Conservation (phyloP, 1,284 basidiomycete genomes). For the Ceratobasidium sp. region DNA sequence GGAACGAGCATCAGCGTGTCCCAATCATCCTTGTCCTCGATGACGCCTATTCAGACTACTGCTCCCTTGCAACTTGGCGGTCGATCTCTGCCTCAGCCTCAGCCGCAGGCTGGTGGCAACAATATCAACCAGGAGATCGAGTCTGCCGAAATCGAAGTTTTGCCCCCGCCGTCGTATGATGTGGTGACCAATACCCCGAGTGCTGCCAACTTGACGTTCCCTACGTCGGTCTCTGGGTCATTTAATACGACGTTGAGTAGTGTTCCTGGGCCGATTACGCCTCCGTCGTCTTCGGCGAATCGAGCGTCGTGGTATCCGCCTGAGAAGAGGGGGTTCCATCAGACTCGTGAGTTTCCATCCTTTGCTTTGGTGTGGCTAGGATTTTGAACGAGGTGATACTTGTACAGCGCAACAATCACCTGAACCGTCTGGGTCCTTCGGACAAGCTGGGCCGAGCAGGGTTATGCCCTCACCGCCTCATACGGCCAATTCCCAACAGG, state of each 20-base stretch:
- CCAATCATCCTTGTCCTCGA: slow-evolving; percentile 16
- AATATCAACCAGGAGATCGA: slow-evolving; percentile 35
- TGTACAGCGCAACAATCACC: neutral
- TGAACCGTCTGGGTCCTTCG: slow-evolving; percentile 28
- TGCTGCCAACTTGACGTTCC: slow-evolving; percentile 38
- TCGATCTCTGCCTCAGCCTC: neutral
- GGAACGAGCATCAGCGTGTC: slow-evolving; percentile 23
- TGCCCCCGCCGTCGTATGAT: slow-evolving; percentile 39
- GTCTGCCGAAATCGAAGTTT: slow-evolving; percentile 30
- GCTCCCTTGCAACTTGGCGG: slow-evolving; percentile 12
- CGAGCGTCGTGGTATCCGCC: slow-evolving; percentile 30
- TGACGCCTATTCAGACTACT: slow-evolving; percentile 25
- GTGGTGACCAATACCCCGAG: slow-evolving; percentile 25
- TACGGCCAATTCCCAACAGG: neutral
- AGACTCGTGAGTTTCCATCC: slow-evolving; percentile 1
- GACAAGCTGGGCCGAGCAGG: slow-evolving; percentile 29
- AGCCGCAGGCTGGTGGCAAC: slow-evolving; percentile 5
- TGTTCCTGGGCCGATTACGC: slow-evolving; percentile 28
- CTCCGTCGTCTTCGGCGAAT: slow-evolving; percentile 15
- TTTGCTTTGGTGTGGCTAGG: neutral
- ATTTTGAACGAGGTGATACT: neutral
- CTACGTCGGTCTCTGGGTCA: slow-evolving; percentile 21
- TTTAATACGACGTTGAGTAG: slow-evolving; percentile 35
- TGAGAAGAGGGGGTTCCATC: slow-evolving; percentile 23
- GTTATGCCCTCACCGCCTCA: slow-evolving; percentile 6